phyloP scores from a whole-genome alignment of 1,284 basidiomycete species.

The Hemileia vastatrix region DNA sequence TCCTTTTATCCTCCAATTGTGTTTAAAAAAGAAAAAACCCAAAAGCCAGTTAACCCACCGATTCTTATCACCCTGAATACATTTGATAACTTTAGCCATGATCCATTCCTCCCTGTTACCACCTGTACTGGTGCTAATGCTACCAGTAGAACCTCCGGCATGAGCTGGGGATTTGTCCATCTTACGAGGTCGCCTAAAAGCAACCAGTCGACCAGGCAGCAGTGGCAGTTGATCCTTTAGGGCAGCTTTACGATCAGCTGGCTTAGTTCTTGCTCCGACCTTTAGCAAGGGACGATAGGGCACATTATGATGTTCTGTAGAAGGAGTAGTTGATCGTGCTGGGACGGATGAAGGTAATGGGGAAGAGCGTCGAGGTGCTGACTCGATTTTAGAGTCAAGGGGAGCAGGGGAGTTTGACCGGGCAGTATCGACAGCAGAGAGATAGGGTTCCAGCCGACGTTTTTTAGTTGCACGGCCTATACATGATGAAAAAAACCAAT shows the following conservation, averaged over 20 bases:
- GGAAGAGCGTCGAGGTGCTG: constrained; percentile 24
- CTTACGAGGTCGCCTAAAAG: constrained; percentile 41
- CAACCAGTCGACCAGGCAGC: constrained; percentile 45
- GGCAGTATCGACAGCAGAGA: not conserved
- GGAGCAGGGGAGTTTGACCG: not conserved
- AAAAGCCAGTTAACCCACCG: constrained; percentile 25
- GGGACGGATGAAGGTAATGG: constrained; percentile 24
- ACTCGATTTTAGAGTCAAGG: not conserved
- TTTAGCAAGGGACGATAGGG: no score
- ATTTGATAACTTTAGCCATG: constrained; percentile 45
- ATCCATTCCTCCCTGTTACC: constrained; percentile 44
- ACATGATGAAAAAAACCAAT: no score
- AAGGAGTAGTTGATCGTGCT: not conserved
- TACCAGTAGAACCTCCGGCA: constrained; percentile 8
- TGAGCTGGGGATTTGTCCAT: constrained; percentile 21
- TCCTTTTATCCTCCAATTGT: constrained; percentile 44
- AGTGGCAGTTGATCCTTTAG: constrained; percentile 46
- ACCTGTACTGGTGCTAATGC: constrained; percentile 29
- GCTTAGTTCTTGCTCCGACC: not conserved
- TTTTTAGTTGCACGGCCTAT: constrained; percentile 14
- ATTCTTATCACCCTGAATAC: constrained; percentile 45
- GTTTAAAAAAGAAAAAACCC: constrained; percentile 24
- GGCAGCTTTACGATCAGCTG: constrained; percentile 29
- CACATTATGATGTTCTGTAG: no score
- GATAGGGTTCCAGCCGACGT: constrained; percentile 11